A percentile compares a stretch with the other conserved stretches of the same genome.
Evolutionary conservation across 2,329 filamentous ascomycete genomes (phyloP).

Genomic region (Amesomyces nigricolor): DNA sequence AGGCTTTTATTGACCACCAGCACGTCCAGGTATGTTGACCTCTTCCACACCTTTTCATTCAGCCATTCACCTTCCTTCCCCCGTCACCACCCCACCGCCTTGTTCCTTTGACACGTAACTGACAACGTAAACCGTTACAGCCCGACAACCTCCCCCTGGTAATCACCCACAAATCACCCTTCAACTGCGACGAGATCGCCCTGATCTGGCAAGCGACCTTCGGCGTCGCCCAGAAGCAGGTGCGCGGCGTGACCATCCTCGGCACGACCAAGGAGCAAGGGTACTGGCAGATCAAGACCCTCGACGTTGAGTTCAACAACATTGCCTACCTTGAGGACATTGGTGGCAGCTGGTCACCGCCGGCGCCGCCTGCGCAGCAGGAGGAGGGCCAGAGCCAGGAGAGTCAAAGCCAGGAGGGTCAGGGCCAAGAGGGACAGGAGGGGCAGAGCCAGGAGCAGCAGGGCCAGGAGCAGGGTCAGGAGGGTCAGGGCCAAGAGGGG

Average conservation of each 20-base stretch:
- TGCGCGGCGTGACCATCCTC: slow-evolving; percentile 32
- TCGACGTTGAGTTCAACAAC: slow-evolving; percentile 34
- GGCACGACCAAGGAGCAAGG: slow-evolving; percentile 21
- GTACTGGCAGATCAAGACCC: slow-evolving; percentile 29
- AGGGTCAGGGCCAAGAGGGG: slow-evolving; percentile 16
- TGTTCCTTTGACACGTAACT: no score
- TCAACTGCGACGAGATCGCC: slow-evolving; percentile 29
- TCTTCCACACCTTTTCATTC: no score
- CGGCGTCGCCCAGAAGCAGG: slow-evolving; percentile 22
- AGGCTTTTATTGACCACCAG: slow-evolving; percentile 29
- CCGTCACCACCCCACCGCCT: no score
- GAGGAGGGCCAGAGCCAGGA: no score
- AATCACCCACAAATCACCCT: slow-evolving; percentile 26
- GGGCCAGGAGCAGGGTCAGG: slow-evolving; percentile 24
- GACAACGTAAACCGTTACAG: no score
- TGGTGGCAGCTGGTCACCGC: slow-evolving; percentile 21
- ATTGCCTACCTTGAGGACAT: slow-evolving; percentile 26
- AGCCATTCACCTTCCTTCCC: no score
- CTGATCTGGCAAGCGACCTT: slow-evolving; percentile 32
- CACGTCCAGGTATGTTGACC: slow-evolving; percentile 11
- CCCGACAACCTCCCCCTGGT: slow-evolving; percentile 28
- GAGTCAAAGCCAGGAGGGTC: no score
- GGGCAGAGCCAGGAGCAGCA: no score
- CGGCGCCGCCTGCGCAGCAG: background rate
- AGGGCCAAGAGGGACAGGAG: no score